These are phyloP conservation scores for Phlyctochytrium planicorne DNA, from an alignment of 192 early-diverging fungal genomes.

Conservation along the genomic window DNA sequence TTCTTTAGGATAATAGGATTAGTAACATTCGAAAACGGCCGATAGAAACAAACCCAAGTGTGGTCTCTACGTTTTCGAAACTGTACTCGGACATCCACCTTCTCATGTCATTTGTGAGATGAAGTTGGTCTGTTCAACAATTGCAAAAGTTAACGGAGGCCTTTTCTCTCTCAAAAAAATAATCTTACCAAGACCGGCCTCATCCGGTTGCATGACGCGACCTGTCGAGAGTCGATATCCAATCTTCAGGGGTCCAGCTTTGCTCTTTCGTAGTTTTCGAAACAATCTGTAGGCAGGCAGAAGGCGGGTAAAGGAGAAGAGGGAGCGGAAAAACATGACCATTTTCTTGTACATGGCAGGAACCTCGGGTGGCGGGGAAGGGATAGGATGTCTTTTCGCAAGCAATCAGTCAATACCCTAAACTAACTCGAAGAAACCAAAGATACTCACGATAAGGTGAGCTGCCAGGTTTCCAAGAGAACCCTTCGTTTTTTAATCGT, in stretches of 20 bases:
- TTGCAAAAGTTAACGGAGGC: too few relatives aligned
- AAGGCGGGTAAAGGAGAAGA: slow-evolving; percentile 76
- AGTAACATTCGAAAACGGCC: not conserved
- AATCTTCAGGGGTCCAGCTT: slow-evolving; percentile 44
- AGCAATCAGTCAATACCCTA: not conserved
- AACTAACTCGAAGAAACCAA: not conserved
- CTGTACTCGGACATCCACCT: slow-evolving; percentile 53
- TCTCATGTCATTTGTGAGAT: slow-evolving; percentile 56
- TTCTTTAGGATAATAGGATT: slow-evolving; percentile 47
- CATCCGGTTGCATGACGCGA: slow-evolving; percentile 48
- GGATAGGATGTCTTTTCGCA: slow-evolving; percentile 46
- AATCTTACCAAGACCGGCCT: slow-evolving; percentile 69
- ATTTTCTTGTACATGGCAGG: slow-evolving; percentile 87
- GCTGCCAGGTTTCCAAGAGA: slow-evolving; percentile 82
- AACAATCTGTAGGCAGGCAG: slow-evolving; percentile 69
- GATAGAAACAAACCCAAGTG: slow-evolving; percentile 55
- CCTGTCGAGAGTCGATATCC: slow-evolving; percentile 67
- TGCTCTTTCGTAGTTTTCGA: slow-evolving; percentile 47
- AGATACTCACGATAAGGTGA: slow-evolving; percentile 68
- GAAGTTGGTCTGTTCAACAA: slow-evolving; percentile 52
- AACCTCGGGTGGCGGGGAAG: slow-evolving; percentile 71
- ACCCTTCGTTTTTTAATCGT: slow-evolving; percentile 46
- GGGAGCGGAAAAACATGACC: slow-evolving; percentile 84
- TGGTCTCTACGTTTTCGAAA: slow-evolving; percentile 69
- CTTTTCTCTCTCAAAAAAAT: not conserved